Conservation (phyloP, 345 rosid genomes). For the Eucalyptus lansdowneana region DNA sequence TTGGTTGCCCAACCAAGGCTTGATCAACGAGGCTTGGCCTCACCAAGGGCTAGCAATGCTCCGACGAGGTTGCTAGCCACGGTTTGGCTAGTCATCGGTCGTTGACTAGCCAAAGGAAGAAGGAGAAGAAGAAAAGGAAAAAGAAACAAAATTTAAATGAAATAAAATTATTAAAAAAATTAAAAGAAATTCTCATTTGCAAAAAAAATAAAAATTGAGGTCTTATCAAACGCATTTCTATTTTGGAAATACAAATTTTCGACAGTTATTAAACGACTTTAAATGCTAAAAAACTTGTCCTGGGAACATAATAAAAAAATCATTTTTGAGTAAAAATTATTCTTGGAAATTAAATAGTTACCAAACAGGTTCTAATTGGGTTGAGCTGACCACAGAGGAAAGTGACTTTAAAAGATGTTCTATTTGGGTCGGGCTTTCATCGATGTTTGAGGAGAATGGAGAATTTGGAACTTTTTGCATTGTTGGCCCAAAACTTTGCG, state of each 20-base stretch:
- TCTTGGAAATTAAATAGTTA: too few relatives aligned
- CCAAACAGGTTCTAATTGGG: neutral
- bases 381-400: neutral
- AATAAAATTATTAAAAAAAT: too few relatives aligned
- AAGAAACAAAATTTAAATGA: too few relatives aligned
- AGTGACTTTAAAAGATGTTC: neutral
- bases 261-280: accelerated
- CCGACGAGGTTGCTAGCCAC: accelerated
- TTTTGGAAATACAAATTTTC: accelerated
- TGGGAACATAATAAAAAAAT: accelerated
- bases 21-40: too few relatives aligned
- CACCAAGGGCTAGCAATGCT: accelerated
- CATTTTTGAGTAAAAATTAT: too few relatives aligned
- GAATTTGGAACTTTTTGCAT: neutral
- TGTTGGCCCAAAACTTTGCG: neutral
- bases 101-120: too few relatives aligned
- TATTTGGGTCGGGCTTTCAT: neutral
- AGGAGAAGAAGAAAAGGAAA: too few relatives aligned
- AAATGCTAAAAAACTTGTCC: too few relatives aligned
- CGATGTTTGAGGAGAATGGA: neutral
- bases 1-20: too few relatives aligned
- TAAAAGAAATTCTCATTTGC: too few relatives aligned
- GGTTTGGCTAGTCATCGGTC: accelerated
- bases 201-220: too few relatives aligned
- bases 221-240: accelerated